Evolutionary conservation across 495 filamentous ascomycete genomes (phyloP).

Genomic region (Hapsidospora chrysogenum): DNA sequence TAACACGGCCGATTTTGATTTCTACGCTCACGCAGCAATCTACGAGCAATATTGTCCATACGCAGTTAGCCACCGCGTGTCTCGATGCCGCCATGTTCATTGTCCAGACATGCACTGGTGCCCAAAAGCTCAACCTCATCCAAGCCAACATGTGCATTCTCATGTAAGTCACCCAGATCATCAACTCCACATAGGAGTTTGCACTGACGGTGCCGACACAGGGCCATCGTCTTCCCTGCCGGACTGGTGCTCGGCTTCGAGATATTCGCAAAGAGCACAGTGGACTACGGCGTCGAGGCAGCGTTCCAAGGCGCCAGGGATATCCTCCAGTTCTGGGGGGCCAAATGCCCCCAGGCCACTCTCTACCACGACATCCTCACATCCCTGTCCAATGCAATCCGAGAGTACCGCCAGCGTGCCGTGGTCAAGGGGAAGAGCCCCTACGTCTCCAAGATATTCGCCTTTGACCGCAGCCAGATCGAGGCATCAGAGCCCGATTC

Average conservation of each 20-base stretch:
- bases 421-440: background rate
- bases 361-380: constrained; percentile 6
- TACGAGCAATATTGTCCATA: background rate
- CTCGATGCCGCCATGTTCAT: constrained; percentile 4
- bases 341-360: constrained; percentile 5
- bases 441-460: constrained; percentile 2
- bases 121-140: background rate
- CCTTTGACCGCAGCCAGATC: background rate
- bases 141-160: constrained; percentile 1
- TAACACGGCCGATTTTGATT: constrained; percentile 8
- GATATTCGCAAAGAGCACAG: constrained; percentile 4
- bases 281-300: constrained; percentile 3
- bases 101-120: constrained; percentile 3
- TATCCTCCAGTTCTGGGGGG: constrained; percentile 2
- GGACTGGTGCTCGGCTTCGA: constrained; percentile 7
- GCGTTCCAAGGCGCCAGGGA: constrained; percentile 4
- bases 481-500: background rate
- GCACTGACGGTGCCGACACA: background rate
- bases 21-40: constrained; percentile 1
- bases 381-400: constrained; percentile 5
- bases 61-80: constrained; percentile 1
- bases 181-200: background rate
- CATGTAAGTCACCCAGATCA: constrained; percentile 3
- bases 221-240: constrained; percentile 6
- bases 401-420: constrained; percentile 1